Percentiles rank a stretch among this genome's conserved stretches.
Conservation (phyloP, 768 basidiomycete species). For the Macrocybe gigantea region DNA sequence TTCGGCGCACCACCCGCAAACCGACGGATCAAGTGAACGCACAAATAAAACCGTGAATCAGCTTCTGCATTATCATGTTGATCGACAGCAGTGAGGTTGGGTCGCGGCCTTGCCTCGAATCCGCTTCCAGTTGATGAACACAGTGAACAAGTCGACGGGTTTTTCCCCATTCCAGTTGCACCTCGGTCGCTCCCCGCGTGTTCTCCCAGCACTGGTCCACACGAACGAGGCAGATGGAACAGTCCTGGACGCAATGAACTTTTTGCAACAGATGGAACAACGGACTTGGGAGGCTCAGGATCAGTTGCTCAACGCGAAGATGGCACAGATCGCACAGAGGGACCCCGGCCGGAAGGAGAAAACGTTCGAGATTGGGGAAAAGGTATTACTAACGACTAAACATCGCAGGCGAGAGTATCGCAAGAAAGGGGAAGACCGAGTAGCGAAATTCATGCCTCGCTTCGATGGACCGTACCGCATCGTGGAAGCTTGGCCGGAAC, state of each 20-base stretch:
- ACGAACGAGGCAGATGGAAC: background rate
- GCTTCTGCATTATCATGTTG: slow-evolving; percentile 19
- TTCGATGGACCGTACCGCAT: slow-evolving; percentile 19
- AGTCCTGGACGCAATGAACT: slow-evolving; percentile 16
- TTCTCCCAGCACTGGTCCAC: slow-evolving; percentile 15
- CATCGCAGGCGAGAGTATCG: slow-evolving; percentile 18
- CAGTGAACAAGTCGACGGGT: slow-evolving; percentile 26
- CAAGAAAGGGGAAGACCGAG: slow-evolving; percentile 13
- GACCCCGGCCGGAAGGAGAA: slow-evolving; percentile 2
- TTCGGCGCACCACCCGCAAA: slow-evolving; percentile 12
- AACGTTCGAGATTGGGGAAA: slow-evolving; percentile 12
- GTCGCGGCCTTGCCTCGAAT: slow-evolving; percentile 19
- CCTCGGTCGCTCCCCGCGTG: slow-evolving; percentile 13
- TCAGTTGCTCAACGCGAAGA: slow-evolving; percentile 11
- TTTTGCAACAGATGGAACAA: slow-evolving; percentile 12
- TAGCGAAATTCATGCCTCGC: slow-evolving; percentile 27
- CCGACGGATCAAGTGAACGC: slow-evolving; percentile 25
- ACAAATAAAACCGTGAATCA: slow-evolving; percentile 23
- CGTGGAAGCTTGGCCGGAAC: slow-evolving; percentile 3
- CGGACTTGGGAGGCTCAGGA: slow-evolving; percentile 23
- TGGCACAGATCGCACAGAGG: slow-evolving; percentile 6
- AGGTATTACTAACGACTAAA: slow-evolving; percentile 18
- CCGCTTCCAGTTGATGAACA: slow-evolving; percentile 31
- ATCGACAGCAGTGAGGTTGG: slow-evolving; percentile 22
- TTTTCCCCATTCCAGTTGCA: slow-evolving; percentile 28